These are phyloP conservation scores for Bolboschoenus planiculmis DNA, from an alignment of 176 grass and related monocot genomes.

Conservation along the genomic window DNA sequence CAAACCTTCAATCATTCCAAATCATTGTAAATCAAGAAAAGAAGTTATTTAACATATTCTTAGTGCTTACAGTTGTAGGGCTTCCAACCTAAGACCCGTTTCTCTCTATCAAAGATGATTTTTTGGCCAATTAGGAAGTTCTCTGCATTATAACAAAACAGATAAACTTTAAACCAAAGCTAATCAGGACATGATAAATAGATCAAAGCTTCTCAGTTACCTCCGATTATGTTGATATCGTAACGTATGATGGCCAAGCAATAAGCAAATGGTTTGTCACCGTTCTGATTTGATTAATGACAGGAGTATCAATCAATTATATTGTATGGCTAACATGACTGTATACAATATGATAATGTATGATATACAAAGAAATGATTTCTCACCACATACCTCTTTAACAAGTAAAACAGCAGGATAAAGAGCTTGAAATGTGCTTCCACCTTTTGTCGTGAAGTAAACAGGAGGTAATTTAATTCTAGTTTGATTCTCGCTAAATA, in stretches of 20 bases:
- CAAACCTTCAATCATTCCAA: not conserved
- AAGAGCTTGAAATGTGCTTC: constrained; percentile 30
- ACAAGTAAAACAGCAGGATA: fast-evolving
- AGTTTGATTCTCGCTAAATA: constrained; percentile 3
- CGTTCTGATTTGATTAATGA: not conserved
- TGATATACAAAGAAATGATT: not conserved
- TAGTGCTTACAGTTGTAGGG: constrained; percentile 42
- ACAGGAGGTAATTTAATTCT: not conserved
- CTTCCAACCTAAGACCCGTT: constrained; percentile 41
- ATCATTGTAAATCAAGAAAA: not conserved
- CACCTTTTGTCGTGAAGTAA: constrained; percentile 35
- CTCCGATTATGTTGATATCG: constrained; percentile 50
- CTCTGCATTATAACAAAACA: constrained; percentile 31
- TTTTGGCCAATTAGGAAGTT: constrained; percentile 59
- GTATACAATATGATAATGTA: not conserved
- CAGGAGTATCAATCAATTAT: not conserved
- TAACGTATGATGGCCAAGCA: constrained; percentile 30
- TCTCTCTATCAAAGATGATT: constrained; percentile 49
- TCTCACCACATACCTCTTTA: not conserved
- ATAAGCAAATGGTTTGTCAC: not conserved
- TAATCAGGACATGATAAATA: not conserved
- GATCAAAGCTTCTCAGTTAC: constrained; percentile 10
- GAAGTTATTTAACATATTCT: not conserved
- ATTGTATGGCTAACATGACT: not conserved
- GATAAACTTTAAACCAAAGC: not conserved